Conservation (phyloP, 345 rosid genomes). For the Eucalyptus paniculata region DNA sequence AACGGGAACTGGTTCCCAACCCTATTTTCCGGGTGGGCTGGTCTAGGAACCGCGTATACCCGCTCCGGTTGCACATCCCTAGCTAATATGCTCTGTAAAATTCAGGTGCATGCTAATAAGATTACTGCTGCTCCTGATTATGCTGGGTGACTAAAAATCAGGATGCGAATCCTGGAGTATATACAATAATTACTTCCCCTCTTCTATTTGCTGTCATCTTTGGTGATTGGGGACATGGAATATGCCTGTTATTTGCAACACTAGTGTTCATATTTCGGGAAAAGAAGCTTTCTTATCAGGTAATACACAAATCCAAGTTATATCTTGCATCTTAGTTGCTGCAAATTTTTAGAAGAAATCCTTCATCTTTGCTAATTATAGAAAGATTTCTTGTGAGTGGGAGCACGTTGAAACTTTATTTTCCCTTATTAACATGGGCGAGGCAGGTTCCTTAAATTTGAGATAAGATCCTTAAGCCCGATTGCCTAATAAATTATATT, state of each 20-base stretch:
- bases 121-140: neutral
- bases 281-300: conserved; percentile 87
- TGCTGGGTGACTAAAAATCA: conserved; percentile 85
- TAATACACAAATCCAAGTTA: conserved; percentile 3
- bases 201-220: conserved; percentile 98
- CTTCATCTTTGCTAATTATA: neutral
- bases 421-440: neutral
- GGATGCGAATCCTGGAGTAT: conserved; percentile 87
- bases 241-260: conserved; percentile 71
- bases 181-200: conserved; percentile 73
- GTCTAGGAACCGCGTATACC: too few relatives aligned
- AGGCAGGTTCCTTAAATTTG: neutral
- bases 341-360: neutral
- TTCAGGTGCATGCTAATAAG: neutral
- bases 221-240: conserved; percentile 98
- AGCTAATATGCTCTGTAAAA: neutral
- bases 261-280: conserved; percentile 52
- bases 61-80: neutral
- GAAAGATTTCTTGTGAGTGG: neutral
- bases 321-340: neutral
- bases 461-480: neutral
- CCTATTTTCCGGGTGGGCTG: too few relatives aligned
- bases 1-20: too few relatives aligned
- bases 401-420: neutral
- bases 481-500: neutral